Evolutionary conservation across 371 early-diverging fungal species (phyloP).

Genomic region (Parasitella parasitica): DNA sequence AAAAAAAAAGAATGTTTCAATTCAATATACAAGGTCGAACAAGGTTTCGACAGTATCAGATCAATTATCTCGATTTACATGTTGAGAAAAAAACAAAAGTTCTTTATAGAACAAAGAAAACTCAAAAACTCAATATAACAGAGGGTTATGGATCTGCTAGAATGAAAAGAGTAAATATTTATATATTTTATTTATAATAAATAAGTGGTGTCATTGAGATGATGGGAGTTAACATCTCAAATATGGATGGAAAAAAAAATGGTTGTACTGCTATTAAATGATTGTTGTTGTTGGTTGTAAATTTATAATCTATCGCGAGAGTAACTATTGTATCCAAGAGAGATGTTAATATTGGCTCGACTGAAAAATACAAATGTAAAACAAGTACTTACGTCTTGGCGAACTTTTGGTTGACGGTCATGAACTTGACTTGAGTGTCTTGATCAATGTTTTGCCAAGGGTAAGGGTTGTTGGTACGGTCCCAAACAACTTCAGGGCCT

Average conservation of each 20-base stretch:
- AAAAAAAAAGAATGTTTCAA: not conserved
- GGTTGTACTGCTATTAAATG: not conserved
- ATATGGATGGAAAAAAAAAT: not conserved
- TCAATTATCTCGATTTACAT: not conserved
- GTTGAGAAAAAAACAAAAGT: no score
- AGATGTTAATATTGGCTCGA: not conserved
- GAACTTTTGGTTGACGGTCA: conserved; percentile 58
- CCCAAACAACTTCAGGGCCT: conserved; percentile 58
- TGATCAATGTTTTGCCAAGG: conserved; percentile 59
- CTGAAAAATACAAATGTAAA: not conserved
- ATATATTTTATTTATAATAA: not conserved
- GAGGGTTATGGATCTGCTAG: not conserved
- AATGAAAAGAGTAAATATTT: not conserved
- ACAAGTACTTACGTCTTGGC: conserved; percentile 42
- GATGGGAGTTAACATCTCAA: not conserved
- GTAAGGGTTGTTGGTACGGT: conserved; percentile 53
- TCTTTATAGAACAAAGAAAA: not conserved
- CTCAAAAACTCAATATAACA: not conserved
- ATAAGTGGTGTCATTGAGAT: not conserved
- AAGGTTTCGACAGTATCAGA: not conserved
- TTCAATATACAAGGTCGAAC: not conserved
- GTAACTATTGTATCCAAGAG: not conserved
- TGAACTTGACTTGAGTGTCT: conserved; percentile 51
- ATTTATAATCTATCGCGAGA: conserved; percentile 20
- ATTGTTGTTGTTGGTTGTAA: not conserved